Conservation (phyloP, 352 stramenopile genomes). For the Phytophthora sp. region DNA sequence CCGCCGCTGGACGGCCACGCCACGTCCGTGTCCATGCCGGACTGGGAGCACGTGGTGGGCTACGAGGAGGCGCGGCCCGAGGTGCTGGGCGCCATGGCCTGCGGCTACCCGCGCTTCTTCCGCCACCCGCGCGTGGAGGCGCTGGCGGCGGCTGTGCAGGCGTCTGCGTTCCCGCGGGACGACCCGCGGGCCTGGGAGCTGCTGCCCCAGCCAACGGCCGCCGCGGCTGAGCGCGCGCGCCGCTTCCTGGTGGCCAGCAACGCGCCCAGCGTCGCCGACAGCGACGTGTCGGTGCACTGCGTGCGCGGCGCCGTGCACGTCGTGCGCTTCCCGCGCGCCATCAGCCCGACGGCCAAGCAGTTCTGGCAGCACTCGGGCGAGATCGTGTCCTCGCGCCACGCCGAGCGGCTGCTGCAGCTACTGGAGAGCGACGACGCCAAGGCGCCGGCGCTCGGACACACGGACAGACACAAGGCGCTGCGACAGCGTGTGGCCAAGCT, state of each 20-base stretch:
- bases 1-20: slow-evolving; percentile 72
- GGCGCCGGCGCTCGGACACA: slow-evolving; percentile 5
- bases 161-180: slow-evolving; percentile 26
- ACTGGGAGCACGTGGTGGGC: slow-evolving; percentile 86
- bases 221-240: slow-evolving; percentile 61
- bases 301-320: slow-evolving; percentile 61
- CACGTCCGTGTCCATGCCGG: slow-evolving; percentile 84
- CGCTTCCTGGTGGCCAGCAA: slow-evolving; percentile 69
- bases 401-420: slow-evolving; percentile 57
- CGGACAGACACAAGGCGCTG: slow-evolving; percentile 45
- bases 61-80: slow-evolving; percentile 89
- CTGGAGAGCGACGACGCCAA: slow-evolving; percentile 25
- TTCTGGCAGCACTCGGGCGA: slow-evolving; percentile 96
- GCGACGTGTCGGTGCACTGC: slow-evolving; percentile 41
- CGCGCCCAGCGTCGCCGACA: slow-evolving; percentile 21
- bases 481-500: slow-evolving; percentile 58
- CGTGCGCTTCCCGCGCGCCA: slow-evolving; percentile 74
- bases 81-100: slow-evolving; percentile 75
- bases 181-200: slow-evolving; percentile 39
- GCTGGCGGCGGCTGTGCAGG: slow-evolving; percentile 50
- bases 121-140: slow-evolving; percentile 86
- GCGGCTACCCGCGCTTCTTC: slow-evolving; percentile 94
- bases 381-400: slow-evolving; percentile 90
- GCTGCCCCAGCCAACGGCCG: slow-evolving; percentile 56
- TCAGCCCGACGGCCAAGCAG: slow-evolving; percentile 64